Evolutionary conservation across 768 basidiomycete genomes (phyloP).

Genomic region (Lactarius deliciosus): DNA sequence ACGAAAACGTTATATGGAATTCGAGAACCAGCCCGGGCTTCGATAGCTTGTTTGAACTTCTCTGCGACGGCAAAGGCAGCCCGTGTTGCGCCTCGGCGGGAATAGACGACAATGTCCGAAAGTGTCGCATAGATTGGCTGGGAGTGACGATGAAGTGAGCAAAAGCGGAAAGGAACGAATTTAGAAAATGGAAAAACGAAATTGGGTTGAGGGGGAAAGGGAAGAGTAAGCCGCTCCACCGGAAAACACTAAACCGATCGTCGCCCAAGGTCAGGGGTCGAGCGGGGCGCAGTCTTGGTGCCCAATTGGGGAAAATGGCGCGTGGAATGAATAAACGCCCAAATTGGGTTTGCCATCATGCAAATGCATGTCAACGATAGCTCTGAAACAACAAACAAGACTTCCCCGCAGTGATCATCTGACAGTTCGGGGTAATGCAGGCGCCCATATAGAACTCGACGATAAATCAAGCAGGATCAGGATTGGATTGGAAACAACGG

Average conservation of each 20-base stretch:
- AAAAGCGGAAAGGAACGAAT: conserved; percentile 20
- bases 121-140: conserved; percentile 84
- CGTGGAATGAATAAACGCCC: not conserved
- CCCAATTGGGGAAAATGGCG: conserved; percentile 15
- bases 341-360: conserved; percentile 3
- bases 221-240: conserved; percentile 20
- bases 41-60: conserved; percentile 62
- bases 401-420: conserved; percentile 22
- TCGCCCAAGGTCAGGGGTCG: conserved; percentile 20
- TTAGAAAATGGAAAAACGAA: conserved; percentile 35
- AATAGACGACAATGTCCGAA: conserved; percentile 89
- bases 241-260: conserved; percentile 21
- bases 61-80: conserved; percentile 61
- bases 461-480: conserved; percentile 6
- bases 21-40: conserved; percentile 41
- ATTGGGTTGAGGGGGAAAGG: conserved; percentile 30
- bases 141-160: conserved; percentile 9
- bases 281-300: not conserved
- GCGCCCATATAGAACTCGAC: conserved; percentile 15
- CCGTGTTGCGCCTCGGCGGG: conserved; percentile 59
- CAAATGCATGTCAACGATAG: conserved; percentile 11
- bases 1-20: conserved; percentile 75
- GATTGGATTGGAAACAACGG: not conserved
- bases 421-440: conserved; percentile 10
- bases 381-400: not conserved